Evolutionary conservation across 208 protist genomes (phyloP).

Genomic region (Entamoeba moshkovskii): DNA sequence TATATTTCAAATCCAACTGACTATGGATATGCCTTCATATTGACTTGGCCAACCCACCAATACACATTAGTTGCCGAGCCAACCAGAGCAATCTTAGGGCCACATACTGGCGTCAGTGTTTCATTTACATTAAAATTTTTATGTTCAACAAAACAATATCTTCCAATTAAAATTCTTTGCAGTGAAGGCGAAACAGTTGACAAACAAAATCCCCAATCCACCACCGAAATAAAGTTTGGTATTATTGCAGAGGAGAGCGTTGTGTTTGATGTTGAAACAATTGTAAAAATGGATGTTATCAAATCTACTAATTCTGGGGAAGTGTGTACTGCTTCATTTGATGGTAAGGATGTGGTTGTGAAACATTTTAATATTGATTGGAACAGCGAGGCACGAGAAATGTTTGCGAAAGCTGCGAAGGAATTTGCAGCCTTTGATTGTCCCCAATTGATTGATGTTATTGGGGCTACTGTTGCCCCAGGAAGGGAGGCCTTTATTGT

Average conservation of each 20-base stretch:
- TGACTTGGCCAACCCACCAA: background rate
- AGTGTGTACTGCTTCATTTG: background rate
- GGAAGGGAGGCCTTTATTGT: slow-evolving; percentile 42
- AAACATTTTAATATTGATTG: background rate
- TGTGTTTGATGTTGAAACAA: background rate
- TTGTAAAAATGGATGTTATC: background rate
- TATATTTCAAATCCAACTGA: background rate
- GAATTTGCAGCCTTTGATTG: slow-evolving; percentile 37
- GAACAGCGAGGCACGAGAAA: background rate
- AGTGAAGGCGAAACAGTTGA: background rate
- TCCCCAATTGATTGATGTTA: slow-evolving; percentile 50
- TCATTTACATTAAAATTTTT: background rate
- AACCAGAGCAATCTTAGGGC: background rate
- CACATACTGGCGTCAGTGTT: background rate
- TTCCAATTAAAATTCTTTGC: background rate
- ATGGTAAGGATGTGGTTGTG: background rate
- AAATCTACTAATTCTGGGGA: background rate
- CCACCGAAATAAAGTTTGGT: background rate
- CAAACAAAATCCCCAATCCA: background rate
- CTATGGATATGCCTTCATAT: background rate
- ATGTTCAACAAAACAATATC: background rate
- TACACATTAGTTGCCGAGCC: background rate
- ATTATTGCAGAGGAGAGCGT: background rate
- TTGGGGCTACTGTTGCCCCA: slow-evolving; percentile 52
- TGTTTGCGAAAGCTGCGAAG: background rate